Evolutionary conservation across 2,329 filamentous ascomycete species (phyloP).

Genomic region (Nothopassalora personata): DNA sequence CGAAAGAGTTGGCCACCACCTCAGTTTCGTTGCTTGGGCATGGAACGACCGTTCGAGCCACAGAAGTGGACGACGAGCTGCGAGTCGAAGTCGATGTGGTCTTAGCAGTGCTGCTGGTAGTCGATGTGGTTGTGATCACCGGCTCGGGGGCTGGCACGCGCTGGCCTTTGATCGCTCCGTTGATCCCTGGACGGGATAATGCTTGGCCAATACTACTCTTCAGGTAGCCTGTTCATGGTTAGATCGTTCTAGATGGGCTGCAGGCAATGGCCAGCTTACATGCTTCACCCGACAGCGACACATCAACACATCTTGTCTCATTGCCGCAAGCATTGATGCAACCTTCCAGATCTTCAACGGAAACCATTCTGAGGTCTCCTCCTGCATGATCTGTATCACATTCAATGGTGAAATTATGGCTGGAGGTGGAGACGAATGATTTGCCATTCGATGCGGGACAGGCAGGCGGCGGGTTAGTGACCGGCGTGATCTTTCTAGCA

Average conservation of each 20-base stretch:
- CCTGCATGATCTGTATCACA: slow-evolving; percentile 29
- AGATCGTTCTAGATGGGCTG: not conserved
- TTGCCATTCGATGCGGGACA: slow-evolving; percentile 23
- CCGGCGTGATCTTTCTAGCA: not conserved
- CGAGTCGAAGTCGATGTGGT: not conserved
- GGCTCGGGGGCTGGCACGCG: not conserved
- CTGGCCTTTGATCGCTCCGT: not conserved
- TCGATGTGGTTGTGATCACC: not conserved
- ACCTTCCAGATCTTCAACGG: slow-evolving; percentile 14
- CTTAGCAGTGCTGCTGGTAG: not conserved
- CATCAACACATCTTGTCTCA: slow-evolving; percentile 20
- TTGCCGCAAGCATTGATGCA: slow-evolving; percentile 23
- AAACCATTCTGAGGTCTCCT: slow-evolving; percentile 22
- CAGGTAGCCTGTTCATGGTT: not conserved
- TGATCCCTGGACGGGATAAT: not conserved
- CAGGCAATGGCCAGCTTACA: slow-evolving; percentile 3
- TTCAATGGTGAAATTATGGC: slow-evolving; percentile 24
- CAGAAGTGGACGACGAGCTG: not conserved
- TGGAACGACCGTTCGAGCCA: not conserved
- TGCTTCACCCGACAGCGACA: slow-evolving; percentile 20
- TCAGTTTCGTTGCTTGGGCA: slow-evolving; percentile 13
- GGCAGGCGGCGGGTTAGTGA: not conserved
- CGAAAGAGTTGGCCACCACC: slow-evolving; percentile 14
- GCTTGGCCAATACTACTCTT: not conserved
- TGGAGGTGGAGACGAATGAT: slow-evolving; percentile 19